Base-by-base conservation (phyloP, 352 stramenopile species). In the Phytophthora sansomeana region DNA sequence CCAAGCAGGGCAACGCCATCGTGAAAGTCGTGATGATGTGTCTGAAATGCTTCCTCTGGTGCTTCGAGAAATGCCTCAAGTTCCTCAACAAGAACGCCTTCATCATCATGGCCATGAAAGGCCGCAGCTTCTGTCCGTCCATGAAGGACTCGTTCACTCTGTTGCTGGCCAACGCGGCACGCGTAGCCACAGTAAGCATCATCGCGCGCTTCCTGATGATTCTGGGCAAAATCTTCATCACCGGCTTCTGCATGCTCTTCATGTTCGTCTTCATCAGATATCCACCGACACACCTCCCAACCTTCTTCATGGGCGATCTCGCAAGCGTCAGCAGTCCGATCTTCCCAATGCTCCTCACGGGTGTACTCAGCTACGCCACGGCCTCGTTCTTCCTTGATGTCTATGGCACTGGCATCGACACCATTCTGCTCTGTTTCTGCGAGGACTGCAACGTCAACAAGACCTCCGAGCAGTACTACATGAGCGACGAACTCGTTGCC, bases 141-240 rank as follows among this genome's bases (percentile, higher is more conserved):
- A 95, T 97, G 65, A 97, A 96, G 43, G 86, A 97, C 69, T 96
- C 96, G 39, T 99, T 99, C 75, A 95, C 96, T 58, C 81, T 99
- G 35, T 93, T 99, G 29, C 77, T 98, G 36, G 87, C 95, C 32
- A 99, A 99, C 80, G 90, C 97, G 24, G 80, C 87, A 46, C 87
- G 95, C 7, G 91, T 99, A 46, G 85, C 85, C 28, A 93, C 87
- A 6, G 87, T 96, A 52, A 91, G 79, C 56, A 83, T 95, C 69
- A 78, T 97, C 65, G 82, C 87, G 21, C 78, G 75, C 19, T 91
- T 97, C 72, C 81, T 97, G 19, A 81, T 97, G 69, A 62, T 90
- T 44, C 62, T 97, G n/a, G 92, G 88, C 62, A 97, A 97, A 69
- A 58, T 97, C 28, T 91, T 92, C 66, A 95, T 97, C 77, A 89